Evolutionary conservation across 148 eudicot genomes (phyloP).

Genomic region (Beta vulgaris): DNA sequence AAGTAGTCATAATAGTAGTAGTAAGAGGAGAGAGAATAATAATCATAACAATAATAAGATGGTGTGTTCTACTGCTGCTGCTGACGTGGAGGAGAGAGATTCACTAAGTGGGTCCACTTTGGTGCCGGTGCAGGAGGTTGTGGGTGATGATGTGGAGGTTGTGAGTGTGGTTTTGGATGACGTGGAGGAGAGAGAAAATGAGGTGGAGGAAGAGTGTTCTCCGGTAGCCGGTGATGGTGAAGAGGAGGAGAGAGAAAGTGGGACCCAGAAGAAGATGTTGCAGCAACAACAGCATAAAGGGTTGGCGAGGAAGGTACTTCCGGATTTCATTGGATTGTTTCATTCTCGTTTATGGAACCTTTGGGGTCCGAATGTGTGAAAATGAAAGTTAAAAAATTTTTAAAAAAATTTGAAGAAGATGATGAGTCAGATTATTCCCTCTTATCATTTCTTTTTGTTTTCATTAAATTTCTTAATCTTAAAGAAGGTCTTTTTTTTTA

Average conservation of each 20-base stretch:
- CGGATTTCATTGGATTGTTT: conserved; percentile 77
- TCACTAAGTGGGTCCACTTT: too few relatives aligned
- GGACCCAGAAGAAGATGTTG: conserved; percentile 5
- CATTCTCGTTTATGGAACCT: conserved; percentile 78
- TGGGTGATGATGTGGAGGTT: neutral
- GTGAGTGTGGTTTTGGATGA: neutral
- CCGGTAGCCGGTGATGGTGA: conserved; percentile 14
- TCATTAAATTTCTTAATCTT: neutral
- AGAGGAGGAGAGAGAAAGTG: neutral
- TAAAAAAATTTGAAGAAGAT: neutral
- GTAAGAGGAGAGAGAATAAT: conserved; percentile 30
- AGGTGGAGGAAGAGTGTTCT: too few relatives aligned
- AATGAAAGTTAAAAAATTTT: neutral
- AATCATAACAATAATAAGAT: too few relatives aligned
- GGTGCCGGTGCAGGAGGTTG: neutral
- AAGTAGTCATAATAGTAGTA: neutral
- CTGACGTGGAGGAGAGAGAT: neutral
- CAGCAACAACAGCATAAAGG: conserved; percentile 41
- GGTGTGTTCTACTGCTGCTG: neutral
- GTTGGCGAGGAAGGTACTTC: conserved; percentile 65
- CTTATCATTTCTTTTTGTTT: neutral
- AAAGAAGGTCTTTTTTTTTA: neutral
- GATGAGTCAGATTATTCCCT: neutral
- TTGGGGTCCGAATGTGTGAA: conserved; percentile 68
- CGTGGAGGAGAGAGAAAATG: conserved; percentile 24